phyloP scores from a whole-genome alignment of 2,329 filamentous ascomycete species.

The Blastomyces gilchristii region DNA sequence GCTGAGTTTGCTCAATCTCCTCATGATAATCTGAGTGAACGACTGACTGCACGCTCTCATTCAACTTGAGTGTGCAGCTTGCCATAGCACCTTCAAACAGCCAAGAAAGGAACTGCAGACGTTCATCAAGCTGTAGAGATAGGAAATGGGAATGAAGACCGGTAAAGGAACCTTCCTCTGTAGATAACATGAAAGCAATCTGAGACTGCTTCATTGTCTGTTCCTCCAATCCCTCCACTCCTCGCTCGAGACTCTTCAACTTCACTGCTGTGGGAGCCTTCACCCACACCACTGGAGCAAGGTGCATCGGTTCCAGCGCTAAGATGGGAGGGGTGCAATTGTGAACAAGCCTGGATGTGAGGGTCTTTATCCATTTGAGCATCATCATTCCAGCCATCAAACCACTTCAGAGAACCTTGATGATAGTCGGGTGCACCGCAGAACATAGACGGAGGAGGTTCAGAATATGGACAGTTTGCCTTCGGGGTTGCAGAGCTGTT shows the following conservation, averaged over 20 bases:
- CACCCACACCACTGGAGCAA: background rate
- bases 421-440: background rate
- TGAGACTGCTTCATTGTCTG: background rate
- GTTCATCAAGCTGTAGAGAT: no score
- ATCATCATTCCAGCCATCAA: background rate
- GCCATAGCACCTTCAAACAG: no score
- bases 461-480: conserved; percentile 5
- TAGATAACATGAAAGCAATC: background rate
- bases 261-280: background rate
- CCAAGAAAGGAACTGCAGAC: no score
- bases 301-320: background rate
- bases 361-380: background rate
- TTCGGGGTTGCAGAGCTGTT: background rate
- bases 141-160: no score
- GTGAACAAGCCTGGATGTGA: background rate
- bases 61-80: no score
- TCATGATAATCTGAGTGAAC: no score
- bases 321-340: background rate
- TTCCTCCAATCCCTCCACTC: background rate
- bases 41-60: no score
- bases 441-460: conserved; percentile 10
- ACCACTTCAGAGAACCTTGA: background rate
- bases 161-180: background rate
- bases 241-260: background rate
- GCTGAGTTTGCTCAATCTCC: no score